phyloP scores from a whole-genome alignment of 805 yeast species.

The Saturnispora hagleri region DNA sequence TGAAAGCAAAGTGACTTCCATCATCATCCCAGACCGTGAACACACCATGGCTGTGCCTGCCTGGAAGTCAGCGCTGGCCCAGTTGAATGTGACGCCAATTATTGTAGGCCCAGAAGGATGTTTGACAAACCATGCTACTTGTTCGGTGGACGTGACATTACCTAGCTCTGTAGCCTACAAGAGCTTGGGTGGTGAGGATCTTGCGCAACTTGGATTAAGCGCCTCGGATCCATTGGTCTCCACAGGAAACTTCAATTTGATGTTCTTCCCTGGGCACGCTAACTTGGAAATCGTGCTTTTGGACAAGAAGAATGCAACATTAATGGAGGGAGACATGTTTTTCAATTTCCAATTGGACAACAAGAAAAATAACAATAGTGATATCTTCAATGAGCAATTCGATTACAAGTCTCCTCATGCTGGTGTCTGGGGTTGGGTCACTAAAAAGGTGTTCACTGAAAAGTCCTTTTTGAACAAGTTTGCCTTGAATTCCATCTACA shows the following conservation, averaged over 20 bases:
- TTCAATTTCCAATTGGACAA: slow-evolving; percentile 45
- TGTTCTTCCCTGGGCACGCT: slow-evolving; percentile 46
- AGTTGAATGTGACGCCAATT: neutral
- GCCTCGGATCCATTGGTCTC: slow-evolving; percentile 25
- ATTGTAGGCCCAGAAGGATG: slow-evolving; percentile 3
- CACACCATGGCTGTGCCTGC: slow-evolving; percentile 41
- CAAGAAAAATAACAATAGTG: slow-evolving; percentile 29
- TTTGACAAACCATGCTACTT: neutral
- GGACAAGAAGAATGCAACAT: slow-evolving; percentile 37
- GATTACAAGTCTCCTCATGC: slow-evolving; percentile 32
- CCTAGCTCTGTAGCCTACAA: neutral
- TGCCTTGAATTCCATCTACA: slow-evolving; percentile 5
- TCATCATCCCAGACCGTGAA: slow-evolving; percentile 54
- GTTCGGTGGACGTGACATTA: neutral
- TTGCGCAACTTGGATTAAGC: slow-evolving; percentile 30
- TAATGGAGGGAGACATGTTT: slow-evolving; percentile 52
- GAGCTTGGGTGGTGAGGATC: neutral
- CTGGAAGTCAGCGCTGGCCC: slow-evolving; percentile 1
- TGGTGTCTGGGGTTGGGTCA: slow-evolving; percentile 28
- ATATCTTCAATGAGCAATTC: slow-evolving; percentile 37
- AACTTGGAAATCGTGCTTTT: slow-evolving; percentile 51
- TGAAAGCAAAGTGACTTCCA: slow-evolving; percentile 34
- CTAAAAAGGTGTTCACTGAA: slow-evolving; percentile 14
- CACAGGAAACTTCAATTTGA: slow-evolving; percentile 38
- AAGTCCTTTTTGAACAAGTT: slow-evolving; percentile 10